Evolutionary conservation across 768 basidiomycete genomes (phyloP), one percentile per base, ranked within the genome.

Genomic region (Dioszegia hungarica): DNA sequence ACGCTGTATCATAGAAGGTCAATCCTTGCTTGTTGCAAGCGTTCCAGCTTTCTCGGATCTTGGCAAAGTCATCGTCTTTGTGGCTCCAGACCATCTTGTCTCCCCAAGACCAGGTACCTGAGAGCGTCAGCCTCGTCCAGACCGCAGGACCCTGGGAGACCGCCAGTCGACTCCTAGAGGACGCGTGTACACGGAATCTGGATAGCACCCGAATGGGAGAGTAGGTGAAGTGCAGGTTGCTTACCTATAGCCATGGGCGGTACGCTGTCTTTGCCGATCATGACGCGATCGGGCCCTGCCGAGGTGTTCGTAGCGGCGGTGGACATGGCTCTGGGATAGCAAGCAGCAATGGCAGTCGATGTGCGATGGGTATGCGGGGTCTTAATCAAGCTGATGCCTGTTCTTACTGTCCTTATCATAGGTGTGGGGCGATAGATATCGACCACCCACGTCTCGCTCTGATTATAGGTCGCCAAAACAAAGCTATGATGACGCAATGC

Each of bases 1-100:
- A 70, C 64, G 74, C 74, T 8, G 74, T 73, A 57, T 75, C 74
- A 53, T 70, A 73, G 49, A 72, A 73, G n/a, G 70, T 67, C 58
- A 70, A 33, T 10, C 72, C 74, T 15, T 47, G 57, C 33, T 64
- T 59, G 24, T 68, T 60, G 14, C 59, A 65, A 0, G 64, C 59
- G 3, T 65, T n/a, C 72, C 72, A 75, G 4, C 70, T 70, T 36
- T 66, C 62, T 34, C 62, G 57, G 49, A 75, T 67, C 29, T 59
- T 41, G n/a, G 45, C 51, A 25, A 54, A 60, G 41, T 68, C 64
- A 28, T 68, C 56, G 12, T 63, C 56, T 12, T 64, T 57, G 56
- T 72, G 67, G 1, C 61, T 60, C 70, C 63, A 68, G 17, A 39
- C 31, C 33, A 14, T 17, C 19, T 37, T 59, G 52, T 66, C 68